Evolutionary conservation across 441 rosid genomes (phyloP).

Genomic region (Populus hybrid): DNA sequence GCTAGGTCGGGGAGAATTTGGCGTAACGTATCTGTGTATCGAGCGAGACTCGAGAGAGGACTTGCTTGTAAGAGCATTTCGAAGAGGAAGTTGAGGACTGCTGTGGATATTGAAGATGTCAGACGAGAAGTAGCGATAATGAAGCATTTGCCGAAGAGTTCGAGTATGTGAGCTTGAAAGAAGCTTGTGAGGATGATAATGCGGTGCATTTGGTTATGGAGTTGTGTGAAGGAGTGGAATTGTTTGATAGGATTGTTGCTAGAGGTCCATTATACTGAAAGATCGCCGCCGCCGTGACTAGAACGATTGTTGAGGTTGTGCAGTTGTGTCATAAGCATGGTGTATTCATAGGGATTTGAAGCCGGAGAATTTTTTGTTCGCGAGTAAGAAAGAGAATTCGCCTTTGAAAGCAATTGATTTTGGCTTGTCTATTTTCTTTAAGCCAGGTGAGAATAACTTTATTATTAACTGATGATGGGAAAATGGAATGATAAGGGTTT

Average conservation of each 20-base stretch:
- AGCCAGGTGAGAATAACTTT: constrained; percentile 60
- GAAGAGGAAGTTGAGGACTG: constrained; percentile 93
- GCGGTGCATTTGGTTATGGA: constrained; percentile 99
- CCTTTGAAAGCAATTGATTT: constrained; percentile 97
- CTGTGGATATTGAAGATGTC: constrained; percentile 93
- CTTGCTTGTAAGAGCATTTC: constrained; percentile 96
- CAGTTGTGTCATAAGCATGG: constrained; percentile 95
- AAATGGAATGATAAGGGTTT: background rate
- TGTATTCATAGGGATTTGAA: constrained; percentile 97
- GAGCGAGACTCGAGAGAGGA: constrained; percentile 68
- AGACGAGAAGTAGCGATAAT: constrained; percentile 96
- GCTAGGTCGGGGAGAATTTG: constrained; percentile 98
- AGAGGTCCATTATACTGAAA: constrained; percentile 97
- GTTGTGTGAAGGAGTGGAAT: constrained; percentile 96
- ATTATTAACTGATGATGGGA: background rate
- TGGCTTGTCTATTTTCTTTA: constrained; percentile 96
- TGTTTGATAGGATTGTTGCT: constrained; percentile 98
- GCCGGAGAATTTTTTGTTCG: constrained; percentile 95
- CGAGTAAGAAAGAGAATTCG: constrained; percentile 96
- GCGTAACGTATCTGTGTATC: constrained; percentile 94
- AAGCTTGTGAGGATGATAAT: constrained; percentile 97
- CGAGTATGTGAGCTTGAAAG: constrained; percentile 89
- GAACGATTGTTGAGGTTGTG: constrained; percentile 93
- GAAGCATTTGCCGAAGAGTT: constrained; percentile 84
- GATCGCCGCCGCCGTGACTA: constrained; percentile 91